Evolutionary conservation across 2,329 filamentous ascomycete species (phyloP), one percentile per base, ranked within the genome.

Genomic region (Arthrobotrys entomopaga): DNA sequence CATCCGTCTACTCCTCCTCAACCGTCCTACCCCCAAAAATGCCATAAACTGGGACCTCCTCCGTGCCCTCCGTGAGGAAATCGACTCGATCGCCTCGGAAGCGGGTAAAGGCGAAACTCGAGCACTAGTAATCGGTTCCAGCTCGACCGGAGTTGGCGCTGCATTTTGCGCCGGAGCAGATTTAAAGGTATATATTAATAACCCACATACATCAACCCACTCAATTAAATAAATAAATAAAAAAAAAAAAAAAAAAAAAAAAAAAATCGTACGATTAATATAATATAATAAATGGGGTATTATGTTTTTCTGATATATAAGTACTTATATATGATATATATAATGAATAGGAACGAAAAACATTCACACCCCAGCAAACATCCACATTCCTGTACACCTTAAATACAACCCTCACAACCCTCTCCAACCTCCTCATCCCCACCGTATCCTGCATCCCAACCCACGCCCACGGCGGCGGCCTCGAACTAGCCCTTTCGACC

Each of bases 141-240:
- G 92, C 46, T 92, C 97, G 78, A 85, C 87, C 22, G 71, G 58
- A 3, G 70, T 74, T 2, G 69, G 76, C 8, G 76, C 75, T 15
- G 90, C 89, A 79, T 99, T 99, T 82, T 99, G 95, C 82, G 92
- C 95, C 0, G 95, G 95, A 42, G 95, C 95, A 2, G 95, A 99
- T 80, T 83, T 99, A 79, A 98, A 97, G 61, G 69, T 73, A n/a
- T n/a, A n/a, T n/a, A n/a, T n/a, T n/a, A n/a, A n/a, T n/a, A 65
- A 3, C 13, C 29, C 22, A 46, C 57, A 64, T 34, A 61, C 19
- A 50, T 34, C 26, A 63, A 63, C 38, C 13, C 54, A 42, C 42
- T 53, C 40, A 57, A 59, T 46, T 8, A 46, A 6, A 46, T 34
- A n/a, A n/a, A n/a, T n/a, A n/a, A n/a, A n/a, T n/a, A n/a, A n/a